A percentile compares a stretch with the other conserved stretches of the same genome.
These are phyloP conservation scores for Eucalyptus paniculata DNA, from an alignment of 345 rosid genomes.

Conservation along the genomic window DNA sequence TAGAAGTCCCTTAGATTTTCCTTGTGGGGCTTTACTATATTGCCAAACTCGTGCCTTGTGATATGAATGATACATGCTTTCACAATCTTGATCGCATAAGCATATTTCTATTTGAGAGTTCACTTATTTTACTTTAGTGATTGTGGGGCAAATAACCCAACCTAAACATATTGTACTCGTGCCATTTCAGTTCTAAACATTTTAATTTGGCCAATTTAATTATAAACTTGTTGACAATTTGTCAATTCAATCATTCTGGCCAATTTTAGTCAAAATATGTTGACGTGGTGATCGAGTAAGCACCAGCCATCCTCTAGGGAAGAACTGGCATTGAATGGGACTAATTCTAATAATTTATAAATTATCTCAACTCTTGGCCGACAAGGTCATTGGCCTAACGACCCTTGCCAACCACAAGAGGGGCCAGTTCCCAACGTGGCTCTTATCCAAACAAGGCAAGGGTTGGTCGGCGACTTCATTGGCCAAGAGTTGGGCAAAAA, in stretches of 20 bases:
- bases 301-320: rapidly evolving
- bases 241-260: rapidly evolving
- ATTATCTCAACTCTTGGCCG: background rate
- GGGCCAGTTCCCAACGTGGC: rapidly evolving
- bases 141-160: background rate
- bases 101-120: background rate
- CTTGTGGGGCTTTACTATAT: background rate
- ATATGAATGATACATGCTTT: background rate
- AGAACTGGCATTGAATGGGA: rapidly evolving
- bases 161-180: rapidly evolving
- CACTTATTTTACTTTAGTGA: background rate
- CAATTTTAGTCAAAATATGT: too few species aligned
- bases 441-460: background rate
- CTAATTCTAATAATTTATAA: too few species aligned
- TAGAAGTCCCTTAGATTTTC: background rate
- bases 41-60: background rate
- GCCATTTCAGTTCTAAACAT: rapidly evolving
- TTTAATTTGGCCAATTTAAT: too few species aligned
- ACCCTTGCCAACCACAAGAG: too few species aligned
- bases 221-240: background rate
- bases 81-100: background rate
- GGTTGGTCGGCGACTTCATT: rapidly evolving
- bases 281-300: background rate
- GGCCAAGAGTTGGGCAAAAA: background rate
- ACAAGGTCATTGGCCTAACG: rapidly evolving